Evolutionary conservation across 805 yeast species (phyloP).

Genomic region (Cyberlindnera xylosilytica): DNA sequence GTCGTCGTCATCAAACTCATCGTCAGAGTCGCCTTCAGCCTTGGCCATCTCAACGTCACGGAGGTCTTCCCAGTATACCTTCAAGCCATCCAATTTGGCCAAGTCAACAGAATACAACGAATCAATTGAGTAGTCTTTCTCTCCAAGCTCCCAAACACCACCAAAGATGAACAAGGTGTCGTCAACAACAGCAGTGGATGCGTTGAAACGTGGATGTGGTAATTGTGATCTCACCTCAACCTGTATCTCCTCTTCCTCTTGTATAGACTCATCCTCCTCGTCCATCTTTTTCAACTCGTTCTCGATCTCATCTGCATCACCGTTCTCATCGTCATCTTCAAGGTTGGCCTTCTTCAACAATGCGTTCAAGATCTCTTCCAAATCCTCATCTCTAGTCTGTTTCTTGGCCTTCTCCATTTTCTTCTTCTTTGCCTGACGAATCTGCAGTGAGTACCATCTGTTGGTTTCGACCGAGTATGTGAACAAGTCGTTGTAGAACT

Average conservation of each 20-base stretch:
- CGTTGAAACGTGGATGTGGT: constrained; percentile 89
- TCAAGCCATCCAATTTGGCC: constrained; percentile 83
- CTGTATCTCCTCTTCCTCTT: constrained; percentile 8
- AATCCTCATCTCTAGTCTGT: constrained; percentile 51
- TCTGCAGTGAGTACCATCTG: constrained; percentile 76
- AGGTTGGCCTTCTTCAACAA: constrained; percentile 72
- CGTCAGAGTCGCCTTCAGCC: constrained; percentile 50
- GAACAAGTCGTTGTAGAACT: constrained; percentile 74
- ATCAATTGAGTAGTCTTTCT: constrained; percentile 79
- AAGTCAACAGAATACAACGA: constrained; percentile 84
- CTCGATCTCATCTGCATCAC: constrained; percentile 43
- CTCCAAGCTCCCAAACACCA: constrained; percentile 88
- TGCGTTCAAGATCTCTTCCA: constrained; percentile 76
- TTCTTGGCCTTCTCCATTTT: constrained; percentile 44
- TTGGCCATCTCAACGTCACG: constrained; percentile 47
- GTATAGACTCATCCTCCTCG: constrained; percentile 11
- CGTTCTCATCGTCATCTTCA: constrained; percentile 40
- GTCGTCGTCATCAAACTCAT: constrained; percentile 64
- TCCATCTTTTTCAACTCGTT: constrained; percentile 46
- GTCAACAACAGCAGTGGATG: constrained; percentile 79
- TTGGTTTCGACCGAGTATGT: constrained; percentile 84
- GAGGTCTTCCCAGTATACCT: constrained; percentile 86
- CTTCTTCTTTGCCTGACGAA: constrained; percentile 63
- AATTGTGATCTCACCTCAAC: constrained; percentile 51
- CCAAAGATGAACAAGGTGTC: constrained; percentile 84